Conservation (phyloP, 2,329 filamentous ascomycete species). For the Trichophyton mentagrophytes region DNA sequence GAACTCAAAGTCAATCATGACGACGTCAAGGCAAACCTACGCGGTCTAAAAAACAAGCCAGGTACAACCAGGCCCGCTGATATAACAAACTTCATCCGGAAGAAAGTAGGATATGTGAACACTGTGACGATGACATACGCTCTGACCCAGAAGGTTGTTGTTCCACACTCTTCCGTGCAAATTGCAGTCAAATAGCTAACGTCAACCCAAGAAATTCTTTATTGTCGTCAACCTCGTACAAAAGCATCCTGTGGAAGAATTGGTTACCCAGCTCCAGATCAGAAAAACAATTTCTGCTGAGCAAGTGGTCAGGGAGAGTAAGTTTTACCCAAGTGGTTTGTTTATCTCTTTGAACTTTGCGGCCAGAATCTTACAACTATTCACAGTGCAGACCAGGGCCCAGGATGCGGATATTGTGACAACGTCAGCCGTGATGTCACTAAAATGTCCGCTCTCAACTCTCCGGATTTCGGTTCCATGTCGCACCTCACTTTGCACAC, state of each 20-base stretch:
- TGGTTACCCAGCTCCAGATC: conserved; percentile 54
- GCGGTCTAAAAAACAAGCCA: conserved; percentile 89
- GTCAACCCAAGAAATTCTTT: conserved; percentile 50
- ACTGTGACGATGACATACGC: conserved; percentile 80
- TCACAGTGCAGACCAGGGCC: conserved; percentile 61
- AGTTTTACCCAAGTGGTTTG: conserved; percentile 21
- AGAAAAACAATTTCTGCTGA: conserved; percentile 65
- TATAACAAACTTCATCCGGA: conserved; percentile 64
- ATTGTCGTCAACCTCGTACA: conserved; percentile 64
- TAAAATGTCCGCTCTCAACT: conserved; percentile 87
- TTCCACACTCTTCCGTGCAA: not conserved
- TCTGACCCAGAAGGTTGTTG: conserved; percentile 64
- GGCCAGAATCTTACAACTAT: not conserved
- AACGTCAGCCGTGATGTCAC: conserved; percentile 73
- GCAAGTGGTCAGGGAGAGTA: conserved; percentile 73
- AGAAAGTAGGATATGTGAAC: conserved; percentile 57
- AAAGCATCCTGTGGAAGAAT: conserved; percentile 54
- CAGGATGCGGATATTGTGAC: conserved; percentile 81
- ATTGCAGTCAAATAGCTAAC: not conserved
- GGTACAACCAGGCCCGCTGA: conserved; percentile 90
- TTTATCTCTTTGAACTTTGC: too few relatives aligned
- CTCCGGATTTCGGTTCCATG: conserved; percentile 69
- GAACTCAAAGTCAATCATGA: conserved; percentile 83
- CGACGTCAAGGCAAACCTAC: conserved; percentile 83
- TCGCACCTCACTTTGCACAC: conserved; percentile 64